These are phyloP conservation scores for Ogataea minuta DNA, from an alignment of 805 yeast genomes.

Conservation along the genomic window DNA sequence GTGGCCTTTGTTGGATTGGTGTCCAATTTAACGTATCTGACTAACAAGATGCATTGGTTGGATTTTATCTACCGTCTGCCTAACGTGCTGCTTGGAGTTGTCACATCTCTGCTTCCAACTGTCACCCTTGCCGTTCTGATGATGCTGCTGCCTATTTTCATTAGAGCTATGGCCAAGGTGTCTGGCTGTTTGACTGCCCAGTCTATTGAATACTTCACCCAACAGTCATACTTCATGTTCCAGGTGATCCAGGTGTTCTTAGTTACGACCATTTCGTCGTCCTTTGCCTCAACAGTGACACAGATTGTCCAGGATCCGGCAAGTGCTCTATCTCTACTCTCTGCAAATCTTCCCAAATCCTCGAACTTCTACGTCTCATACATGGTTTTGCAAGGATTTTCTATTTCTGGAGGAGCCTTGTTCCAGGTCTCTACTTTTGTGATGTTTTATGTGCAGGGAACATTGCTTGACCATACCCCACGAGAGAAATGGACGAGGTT, in stretches of 20 bases:
- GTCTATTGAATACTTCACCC: slow-evolving; percentile 60
- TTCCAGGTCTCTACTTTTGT: slow-evolving; percentile 60
- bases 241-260: slow-evolving; percentile 70
- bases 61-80: slow-evolving; percentile 59
- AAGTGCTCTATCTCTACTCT: slow-evolving; percentile 54
- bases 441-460: slow-evolving; percentile 57
- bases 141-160: slow-evolving; percentile 64
- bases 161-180: slow-evolving; percentile 59
- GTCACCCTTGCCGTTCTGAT: slow-evolving; percentile 62
- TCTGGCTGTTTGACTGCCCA: slow-evolving; percentile 59
- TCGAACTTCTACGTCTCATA: slow-evolving; percentile 73
- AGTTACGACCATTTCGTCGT: slow-evolving; percentile 67
- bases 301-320: slow-evolving; percentile 59
- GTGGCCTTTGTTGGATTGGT: slow-evolving; percentile 76
- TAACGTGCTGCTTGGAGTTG: slow-evolving; percentile 49
- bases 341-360: slow-evolving; percentile 68
- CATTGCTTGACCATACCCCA: slow-evolving; percentile 57
- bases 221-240: slow-evolving; percentile 65
- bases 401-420: slow-evolving; percentile 62
- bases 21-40: slow-evolving; percentile 64
- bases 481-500: slow-evolving; percentile 67
- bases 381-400: slow-evolving; percentile 64
- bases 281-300: slow-evolving; percentile 67
- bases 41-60: slow-evolving; percentile 54
- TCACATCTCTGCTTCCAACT: slow-evolving; percentile 70